Conservation (phyloP, 768 basidiomycete species). For the Paxillus ammoniavirescens region DNA sequence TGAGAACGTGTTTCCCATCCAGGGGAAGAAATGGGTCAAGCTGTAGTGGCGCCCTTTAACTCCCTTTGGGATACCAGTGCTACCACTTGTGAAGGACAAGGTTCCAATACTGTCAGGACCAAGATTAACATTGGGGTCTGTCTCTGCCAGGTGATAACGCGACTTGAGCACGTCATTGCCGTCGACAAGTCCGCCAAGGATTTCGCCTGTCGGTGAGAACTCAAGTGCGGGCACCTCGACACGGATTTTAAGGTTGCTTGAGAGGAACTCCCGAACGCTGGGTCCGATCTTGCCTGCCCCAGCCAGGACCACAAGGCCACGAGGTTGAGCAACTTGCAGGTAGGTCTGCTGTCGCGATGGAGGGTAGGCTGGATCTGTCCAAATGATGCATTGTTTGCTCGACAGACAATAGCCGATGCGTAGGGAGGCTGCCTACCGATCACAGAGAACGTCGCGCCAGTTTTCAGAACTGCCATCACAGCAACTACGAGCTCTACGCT, state of each 20-base stretch:
- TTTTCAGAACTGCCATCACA: constrained; percentile 94
- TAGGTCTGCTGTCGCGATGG: constrained; percentile 91
- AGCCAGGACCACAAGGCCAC: constrained; percentile 86
- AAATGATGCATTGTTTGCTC: background rate
- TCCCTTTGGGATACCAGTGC: constrained; percentile 98
- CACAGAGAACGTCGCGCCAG: constrained; percentile 95
- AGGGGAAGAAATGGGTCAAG: constrained; percentile 98
- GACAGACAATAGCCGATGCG: background rate
- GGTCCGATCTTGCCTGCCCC: constrained; percentile 83
- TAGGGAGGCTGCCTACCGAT: constrained; percentile 61
- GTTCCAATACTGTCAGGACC: constrained; percentile 98
- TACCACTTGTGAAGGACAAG: constrained; percentile 94
- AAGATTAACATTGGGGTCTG: constrained; percentile 77
- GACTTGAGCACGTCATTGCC: constrained; percentile 63
- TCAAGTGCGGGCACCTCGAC: constrained; percentile 90
- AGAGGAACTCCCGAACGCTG: constrained; percentile 80
- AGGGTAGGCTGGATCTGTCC: constrained; percentile 92
- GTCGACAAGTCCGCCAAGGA: constrained; percentile 59
- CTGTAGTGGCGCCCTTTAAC: constrained; percentile 94
- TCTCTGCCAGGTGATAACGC: constrained; percentile 50
- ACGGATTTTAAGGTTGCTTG: constrained; percentile 75
- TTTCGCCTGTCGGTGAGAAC: constrained; percentile 58
- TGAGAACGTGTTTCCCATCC: constrained; percentile 92
- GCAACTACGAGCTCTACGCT: constrained; percentile 96
- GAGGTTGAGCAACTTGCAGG: constrained; percentile 87